Percentiles rank a stretch among this genome's conserved stretches.
Evolutionary conservation across 2,329 filamentous ascomycete species (phyloP).

Genomic region (Colletotrichum sp.): DNA sequence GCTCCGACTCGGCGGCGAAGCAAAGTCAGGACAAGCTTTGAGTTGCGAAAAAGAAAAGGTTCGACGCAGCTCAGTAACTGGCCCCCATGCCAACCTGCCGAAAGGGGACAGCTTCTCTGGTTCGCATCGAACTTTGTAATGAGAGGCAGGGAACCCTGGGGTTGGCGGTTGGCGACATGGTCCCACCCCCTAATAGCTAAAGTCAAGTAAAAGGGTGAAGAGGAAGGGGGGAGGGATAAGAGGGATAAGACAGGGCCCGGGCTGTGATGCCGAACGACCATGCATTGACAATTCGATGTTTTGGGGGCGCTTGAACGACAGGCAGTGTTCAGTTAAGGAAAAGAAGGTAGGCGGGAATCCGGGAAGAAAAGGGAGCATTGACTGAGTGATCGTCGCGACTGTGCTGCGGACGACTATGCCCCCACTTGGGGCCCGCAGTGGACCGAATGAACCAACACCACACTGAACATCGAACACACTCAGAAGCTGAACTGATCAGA

Average conservation of each 20-base stretch:
- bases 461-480: background rate
- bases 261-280: background rate
- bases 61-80: background rate
- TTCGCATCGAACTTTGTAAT: background rate
- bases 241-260: background rate
- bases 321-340: background rate
- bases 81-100: background rate
- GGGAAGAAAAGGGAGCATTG: background rate
- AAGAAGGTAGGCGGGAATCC: background rate
- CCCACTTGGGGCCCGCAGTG: background rate
- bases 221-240: background rate
- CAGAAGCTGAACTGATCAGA: background rate
- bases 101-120: background rate
- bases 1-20: background rate
- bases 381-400: background rate
- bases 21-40: background rate
- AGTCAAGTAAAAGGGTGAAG: constrained; percentile 1
- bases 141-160: background rate
- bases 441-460: background rate
- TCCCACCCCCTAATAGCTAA: constrained; percentile 1
- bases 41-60: background rate
- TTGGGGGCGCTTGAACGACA: background rate
- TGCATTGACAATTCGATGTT: background rate
- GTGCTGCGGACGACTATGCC: background rate
- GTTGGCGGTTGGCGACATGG: background rate